Conservation (phyloP, 73 alveolate species). For the Stentor coeruleus region DNA sequence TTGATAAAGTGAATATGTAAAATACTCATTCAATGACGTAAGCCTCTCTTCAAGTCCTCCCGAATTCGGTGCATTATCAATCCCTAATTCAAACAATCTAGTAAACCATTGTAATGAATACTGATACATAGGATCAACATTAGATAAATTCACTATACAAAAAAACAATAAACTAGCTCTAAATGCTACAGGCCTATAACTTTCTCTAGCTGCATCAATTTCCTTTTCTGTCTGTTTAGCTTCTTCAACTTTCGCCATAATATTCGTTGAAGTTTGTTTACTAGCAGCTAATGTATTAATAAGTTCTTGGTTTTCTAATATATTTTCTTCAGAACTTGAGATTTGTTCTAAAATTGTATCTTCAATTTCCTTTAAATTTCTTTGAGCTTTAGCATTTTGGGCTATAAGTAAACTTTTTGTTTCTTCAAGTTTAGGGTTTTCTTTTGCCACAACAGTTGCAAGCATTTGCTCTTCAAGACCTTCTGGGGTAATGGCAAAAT, state of each 20-base stretch:
- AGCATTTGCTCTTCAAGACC: constrained; percentile 99
- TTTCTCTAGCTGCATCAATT: constrained; percentile 96
- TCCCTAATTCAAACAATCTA: constrained; percentile 94
- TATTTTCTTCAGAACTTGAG: constrained; percentile 85
- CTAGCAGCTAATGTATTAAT: constrained; percentile 91
- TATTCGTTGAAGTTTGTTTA: constrained; percentile 95
- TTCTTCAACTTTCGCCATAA: constrained; percentile 91
- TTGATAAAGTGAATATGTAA: constrained; percentile 95
- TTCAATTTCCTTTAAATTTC: constrained; percentile 88
- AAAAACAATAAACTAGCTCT: constrained; percentile 98
- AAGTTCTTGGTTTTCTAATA: constrained; percentile 91
- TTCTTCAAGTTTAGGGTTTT: constrained; percentile 86
- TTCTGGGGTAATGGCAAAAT: constrained; percentile 99
- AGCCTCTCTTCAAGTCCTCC: constrained; percentile 91
- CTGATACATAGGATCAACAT: constrained; percentile 98
- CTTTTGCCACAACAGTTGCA: constrained; percentile 95
- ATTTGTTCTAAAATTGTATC: constrained; percentile 92
- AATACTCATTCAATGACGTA: constrained; percentile 85
- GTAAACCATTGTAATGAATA: constrained; percentile 99
- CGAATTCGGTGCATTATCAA: constrained; percentile 96
- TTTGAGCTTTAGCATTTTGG: constrained; percentile 77
- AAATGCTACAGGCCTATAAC: constrained; percentile 98
- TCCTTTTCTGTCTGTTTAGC: constrained; percentile 94
- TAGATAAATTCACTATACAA: constrained; percentile 97
- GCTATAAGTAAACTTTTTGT: constrained; percentile 56